These are phyloP conservation scores for Phyllosticta capitalensis DNA, from an alignment of 2,329 filamentous ascomycete genomes.

Conservation along the genomic window DNA sequence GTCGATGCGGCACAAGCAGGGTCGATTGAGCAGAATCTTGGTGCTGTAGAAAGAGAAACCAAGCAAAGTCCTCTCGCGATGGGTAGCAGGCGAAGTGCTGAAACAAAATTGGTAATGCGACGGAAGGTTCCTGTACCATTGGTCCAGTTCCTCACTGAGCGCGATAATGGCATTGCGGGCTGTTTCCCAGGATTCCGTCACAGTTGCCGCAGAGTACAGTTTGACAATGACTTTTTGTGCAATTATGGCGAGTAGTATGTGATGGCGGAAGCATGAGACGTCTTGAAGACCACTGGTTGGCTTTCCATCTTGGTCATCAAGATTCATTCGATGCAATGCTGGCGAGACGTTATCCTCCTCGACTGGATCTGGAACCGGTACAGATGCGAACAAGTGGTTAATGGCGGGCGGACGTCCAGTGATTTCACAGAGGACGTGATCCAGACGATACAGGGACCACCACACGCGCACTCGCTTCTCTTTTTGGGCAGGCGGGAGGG, in stretches of 20 bases:
- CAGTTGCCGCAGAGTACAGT: constrained; percentile 24
- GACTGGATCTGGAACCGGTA: constrained; percentile 23
- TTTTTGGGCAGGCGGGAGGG: constrained; percentile 18
- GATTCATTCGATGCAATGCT: background rate
- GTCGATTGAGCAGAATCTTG: constrained; percentile 29
- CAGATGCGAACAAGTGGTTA: constrained; percentile 20
- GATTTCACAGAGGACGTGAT: constrained; percentile 25
- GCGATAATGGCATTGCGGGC: constrained; percentile 23
- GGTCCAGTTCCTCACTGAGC: constrained; percentile 22
- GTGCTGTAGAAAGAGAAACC: constrained; percentile 25
- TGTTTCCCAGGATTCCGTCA: constrained; percentile 25
- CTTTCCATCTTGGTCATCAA: background rate
- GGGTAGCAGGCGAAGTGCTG: background rate
- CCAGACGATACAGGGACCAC: constrained; percentile 31
- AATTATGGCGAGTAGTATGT: constrained; percentile 20
- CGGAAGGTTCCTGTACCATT: constrained; percentile 24
- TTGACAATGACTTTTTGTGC: constrained; percentile 21
- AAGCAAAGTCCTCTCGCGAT: constrained; percentile 23
- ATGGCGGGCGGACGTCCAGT: constrained; percentile 29
- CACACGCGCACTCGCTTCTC: constrained; percentile 29
- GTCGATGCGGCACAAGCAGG: constrained; percentile 30
- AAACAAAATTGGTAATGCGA: constrained; percentile 20
- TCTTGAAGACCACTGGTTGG: background rate
- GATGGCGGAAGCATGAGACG: constrained; percentile 10
- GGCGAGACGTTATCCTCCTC: constrained; percentile 11